Percentiles rank a stretch among this genome's conserved stretches.
These are phyloP conservation scores for Circinella umbellata DNA, from an alignment of 371 early-diverging fungal species.

Conservation along the genomic window DNA sequence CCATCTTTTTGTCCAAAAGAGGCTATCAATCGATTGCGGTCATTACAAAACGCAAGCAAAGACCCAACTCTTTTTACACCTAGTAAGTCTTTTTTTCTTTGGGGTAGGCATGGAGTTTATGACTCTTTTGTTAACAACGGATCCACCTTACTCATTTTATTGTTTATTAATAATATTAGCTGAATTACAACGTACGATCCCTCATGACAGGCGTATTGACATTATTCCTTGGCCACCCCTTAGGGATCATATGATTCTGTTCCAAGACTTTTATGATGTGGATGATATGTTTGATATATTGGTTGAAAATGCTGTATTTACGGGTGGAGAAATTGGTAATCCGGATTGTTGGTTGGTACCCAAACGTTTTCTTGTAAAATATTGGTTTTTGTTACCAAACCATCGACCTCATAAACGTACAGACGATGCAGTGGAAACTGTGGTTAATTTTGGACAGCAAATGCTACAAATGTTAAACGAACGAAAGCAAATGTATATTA, in stretches of 20 bases:
- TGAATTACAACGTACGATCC: constrained; percentile 43
- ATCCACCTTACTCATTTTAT: no score
- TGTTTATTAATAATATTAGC: constrained; percentile 24
- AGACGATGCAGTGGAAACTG: constrained; percentile 22
- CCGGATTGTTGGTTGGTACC: constrained; percentile 47
- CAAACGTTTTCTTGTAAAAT: constrained; percentile 32
- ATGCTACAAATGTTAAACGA: constrained; percentile 18
- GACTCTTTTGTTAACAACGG: no score
- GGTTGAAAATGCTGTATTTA: constrained; percentile 37
- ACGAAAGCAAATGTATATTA: constrained; percentile 8
- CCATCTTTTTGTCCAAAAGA: constrained; percentile 15
- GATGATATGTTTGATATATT: constrained; percentile 42
- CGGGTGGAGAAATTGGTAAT: constrained; percentile 46
- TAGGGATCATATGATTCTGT: constrained; percentile 51
- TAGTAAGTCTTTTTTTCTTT: constrained; percentile 25
- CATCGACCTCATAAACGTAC: constrained; percentile 17
- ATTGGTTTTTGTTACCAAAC: constrained; percentile 47
- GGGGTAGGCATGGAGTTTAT: neutral
- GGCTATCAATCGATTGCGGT: constrained; percentile 28
- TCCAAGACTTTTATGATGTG: constrained; percentile 45
- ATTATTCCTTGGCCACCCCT: constrained; percentile 43
- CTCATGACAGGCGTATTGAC: constrained; percentile 51
- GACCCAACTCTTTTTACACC: constrained; percentile 24
- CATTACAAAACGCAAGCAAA: constrained; percentile 16
- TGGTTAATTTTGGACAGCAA: constrained; percentile 26